Conservation (phyloP, 2,329 filamentous ascomycete genomes). For the Septoria petroselini region DNA sequence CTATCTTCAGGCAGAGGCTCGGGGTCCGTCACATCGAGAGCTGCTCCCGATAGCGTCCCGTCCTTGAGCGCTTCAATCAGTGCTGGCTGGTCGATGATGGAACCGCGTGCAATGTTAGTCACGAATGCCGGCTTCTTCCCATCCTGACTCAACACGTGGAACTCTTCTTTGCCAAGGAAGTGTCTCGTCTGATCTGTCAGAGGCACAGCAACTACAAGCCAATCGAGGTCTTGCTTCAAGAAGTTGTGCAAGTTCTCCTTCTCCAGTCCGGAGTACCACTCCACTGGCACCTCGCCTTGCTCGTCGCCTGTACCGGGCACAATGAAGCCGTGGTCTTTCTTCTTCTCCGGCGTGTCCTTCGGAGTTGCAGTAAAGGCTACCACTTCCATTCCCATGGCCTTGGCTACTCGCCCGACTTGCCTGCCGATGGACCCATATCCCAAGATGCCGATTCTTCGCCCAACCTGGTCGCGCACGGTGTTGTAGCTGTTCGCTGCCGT, state of each 20-base stretch:
- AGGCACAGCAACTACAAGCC: conserved; percentile 57
- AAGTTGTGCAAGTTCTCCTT: conserved; percentile 54
- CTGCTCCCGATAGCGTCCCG: conserved; percentile 61
- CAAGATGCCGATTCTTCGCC: conserved; percentile 57
- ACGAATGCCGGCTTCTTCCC: conserved; percentile 50
- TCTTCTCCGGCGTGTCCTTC: conserved; percentile 63
- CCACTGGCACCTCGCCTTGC: conserved; percentile 53
- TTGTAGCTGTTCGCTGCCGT: conserved; percentile 17
- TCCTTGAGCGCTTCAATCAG: conserved; percentile 61
- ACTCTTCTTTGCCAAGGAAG: conserved; percentile 55
- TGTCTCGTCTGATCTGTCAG: conserved; percentile 55
- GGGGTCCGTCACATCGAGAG: conserved; percentile 75
- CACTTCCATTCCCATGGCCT: conserved; percentile 62
- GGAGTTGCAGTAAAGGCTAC: conserved; percentile 72
- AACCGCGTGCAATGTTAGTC: conserved; percentile 68
- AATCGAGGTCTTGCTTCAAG: conserved; percentile 54
- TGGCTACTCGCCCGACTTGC: conserved; percentile 46
- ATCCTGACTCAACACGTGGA: conserved; percentile 39
- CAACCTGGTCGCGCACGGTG: conserved; percentile 53
- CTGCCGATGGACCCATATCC: conserved; percentile 63
- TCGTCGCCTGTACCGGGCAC: conserved; percentile 64
- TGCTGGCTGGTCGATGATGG: conserved; percentile 59
- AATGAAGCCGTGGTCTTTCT: conserved; percentile 62
- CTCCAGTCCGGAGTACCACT: conserved; percentile 57
- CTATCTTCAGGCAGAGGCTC: conserved; percentile 69